Conservation (phyloP, 1,139 yeast species). For the Candida tropicalis region DNA sequence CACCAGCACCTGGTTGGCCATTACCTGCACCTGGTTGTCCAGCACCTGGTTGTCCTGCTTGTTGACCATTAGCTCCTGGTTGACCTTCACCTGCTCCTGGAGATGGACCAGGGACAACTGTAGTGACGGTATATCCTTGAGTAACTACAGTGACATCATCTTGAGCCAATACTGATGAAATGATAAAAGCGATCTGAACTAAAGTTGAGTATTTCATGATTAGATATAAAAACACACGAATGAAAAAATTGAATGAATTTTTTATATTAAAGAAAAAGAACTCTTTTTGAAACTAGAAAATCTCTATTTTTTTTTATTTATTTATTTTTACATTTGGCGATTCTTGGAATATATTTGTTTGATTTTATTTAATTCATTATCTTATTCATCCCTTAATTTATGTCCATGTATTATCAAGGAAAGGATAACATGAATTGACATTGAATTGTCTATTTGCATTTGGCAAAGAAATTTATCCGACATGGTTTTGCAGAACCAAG, state of each 20-base stretch:
- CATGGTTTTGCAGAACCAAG: conserved; percentile 4
- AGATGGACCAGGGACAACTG: neutral
- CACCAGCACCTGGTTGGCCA: neutral
- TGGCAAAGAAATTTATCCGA: neutral
- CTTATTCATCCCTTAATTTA: conserved; percentile 6
- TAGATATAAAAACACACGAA: neutral
- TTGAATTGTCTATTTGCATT: no score
- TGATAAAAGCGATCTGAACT: conserved; percentile 5
- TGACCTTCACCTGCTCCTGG: neutral
- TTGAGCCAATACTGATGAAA: conserved; percentile 8
- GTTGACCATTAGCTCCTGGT: neutral
- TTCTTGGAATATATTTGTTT: neutral
- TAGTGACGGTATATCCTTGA: conserved; percentile 7
- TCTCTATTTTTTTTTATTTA: neutral
- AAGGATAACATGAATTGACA: neutral
- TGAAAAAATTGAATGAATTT: neutral
- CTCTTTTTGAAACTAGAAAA: no score
- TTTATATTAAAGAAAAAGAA: no score
- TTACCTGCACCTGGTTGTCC: neutral
- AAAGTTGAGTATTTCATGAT: conserved; percentile 8
- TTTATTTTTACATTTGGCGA: neutral
- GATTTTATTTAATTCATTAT: neutral
- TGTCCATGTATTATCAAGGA: conserved; percentile 1
- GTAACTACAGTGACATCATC: conserved; percentile 6
- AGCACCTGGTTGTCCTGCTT: neutral